Evolutionary conservation across 306 rosid species (phyloP).

Genomic region (Lathyrus oleraceus): DNA sequence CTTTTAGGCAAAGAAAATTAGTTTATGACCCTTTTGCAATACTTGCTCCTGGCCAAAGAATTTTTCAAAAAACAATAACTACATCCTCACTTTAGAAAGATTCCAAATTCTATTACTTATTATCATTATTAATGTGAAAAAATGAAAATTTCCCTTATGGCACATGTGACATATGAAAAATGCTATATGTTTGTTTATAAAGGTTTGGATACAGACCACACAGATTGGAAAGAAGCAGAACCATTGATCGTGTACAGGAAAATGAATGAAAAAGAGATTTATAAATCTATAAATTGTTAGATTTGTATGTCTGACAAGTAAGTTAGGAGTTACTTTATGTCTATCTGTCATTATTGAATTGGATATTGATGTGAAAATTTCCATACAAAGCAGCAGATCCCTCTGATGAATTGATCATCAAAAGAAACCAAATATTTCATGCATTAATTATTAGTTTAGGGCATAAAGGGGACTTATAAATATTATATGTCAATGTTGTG

Average conservation of each 20-base stretch:
- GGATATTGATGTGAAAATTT: slow-evolving; percentile 28
- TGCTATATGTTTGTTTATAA: slow-evolving; percentile 14
- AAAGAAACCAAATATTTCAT: background rate
- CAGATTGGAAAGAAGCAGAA: background rate
- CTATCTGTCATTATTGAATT: slow-evolving; percentile 12
- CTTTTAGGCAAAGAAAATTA: slow-evolving; percentile 67
- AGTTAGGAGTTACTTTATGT: background rate
- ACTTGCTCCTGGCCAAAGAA: slow-evolving; percentile 90
- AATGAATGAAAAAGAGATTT: background rate
- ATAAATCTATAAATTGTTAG: slow-evolving; percentile 1
- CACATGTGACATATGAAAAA: slow-evolving; percentile 24
- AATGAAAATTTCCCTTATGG: background rate
- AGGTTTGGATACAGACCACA: slow-evolving; percentile 17
- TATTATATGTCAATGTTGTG: no score
- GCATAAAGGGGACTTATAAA: no score
- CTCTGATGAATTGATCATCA: slow-evolving; percentile 32
- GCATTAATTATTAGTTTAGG: no score
- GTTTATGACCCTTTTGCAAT: slow-evolving; percentile 87
- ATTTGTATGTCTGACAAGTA: slow-evolving; percentile 19
- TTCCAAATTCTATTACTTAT: slow-evolving; percentile 2
- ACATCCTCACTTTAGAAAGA: slow-evolving; percentile 42
- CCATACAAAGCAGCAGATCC: slow-evolving; percentile 31
- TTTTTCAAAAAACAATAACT: slow-evolving; percentile 74
- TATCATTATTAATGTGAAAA: slow-evolving; percentile 9
- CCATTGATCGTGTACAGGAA: slow-evolving; percentile 18